These are phyloP conservation scores for Fistulifera pelliculosa DNA, from an alignment of 108 stramenopile genomes.

Conservation along the genomic window DNA sequence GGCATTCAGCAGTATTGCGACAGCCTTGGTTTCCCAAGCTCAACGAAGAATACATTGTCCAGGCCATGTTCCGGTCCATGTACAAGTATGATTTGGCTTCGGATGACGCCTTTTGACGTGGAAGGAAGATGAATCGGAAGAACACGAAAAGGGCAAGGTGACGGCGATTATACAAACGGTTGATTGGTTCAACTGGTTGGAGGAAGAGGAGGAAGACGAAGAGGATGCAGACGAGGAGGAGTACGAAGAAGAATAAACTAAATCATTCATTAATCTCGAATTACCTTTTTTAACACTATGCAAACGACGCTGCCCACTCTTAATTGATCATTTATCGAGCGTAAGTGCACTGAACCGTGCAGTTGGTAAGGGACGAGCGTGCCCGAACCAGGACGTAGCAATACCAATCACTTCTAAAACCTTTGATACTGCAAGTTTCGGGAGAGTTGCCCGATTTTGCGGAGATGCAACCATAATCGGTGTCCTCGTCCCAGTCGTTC, in stretches of 20 bases:
- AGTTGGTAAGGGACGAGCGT: too few relatives aligned
- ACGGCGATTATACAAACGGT: constrained; percentile 75
- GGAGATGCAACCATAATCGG: too few relatives aligned
- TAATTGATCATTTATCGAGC: too few relatives aligned
- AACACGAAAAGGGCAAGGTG: constrained; percentile 51
- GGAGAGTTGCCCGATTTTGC: too few relatives aligned
- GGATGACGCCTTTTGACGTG: constrained; percentile 68
- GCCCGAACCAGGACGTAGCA: too few relatives aligned
- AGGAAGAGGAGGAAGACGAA: constrained; percentile 78
- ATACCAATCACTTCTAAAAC: too few relatives aligned
- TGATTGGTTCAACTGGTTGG: constrained; percentile 84
- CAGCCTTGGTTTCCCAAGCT: constrained; percentile 77
- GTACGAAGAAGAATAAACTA: constrained; percentile 25
- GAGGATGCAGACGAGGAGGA: constrained; percentile 66
- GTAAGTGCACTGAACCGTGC: too few relatives aligned
- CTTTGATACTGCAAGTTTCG: too few relatives aligned
- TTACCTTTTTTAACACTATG: too few relatives aligned
- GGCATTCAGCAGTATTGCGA: constrained; percentile 80
- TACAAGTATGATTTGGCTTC: constrained; percentile 79
- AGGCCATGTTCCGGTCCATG: constrained; percentile 80
- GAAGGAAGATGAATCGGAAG: constrained; percentile 81
- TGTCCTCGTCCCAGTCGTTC: too few relatives aligned
- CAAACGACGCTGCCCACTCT: too few relatives aligned
- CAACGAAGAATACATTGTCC: constrained; percentile 66
- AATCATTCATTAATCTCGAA: background rate